Conservation (phyloP, 2,329 filamentous ascomycete genomes). For the Penicillium rolfsii region DNA sequence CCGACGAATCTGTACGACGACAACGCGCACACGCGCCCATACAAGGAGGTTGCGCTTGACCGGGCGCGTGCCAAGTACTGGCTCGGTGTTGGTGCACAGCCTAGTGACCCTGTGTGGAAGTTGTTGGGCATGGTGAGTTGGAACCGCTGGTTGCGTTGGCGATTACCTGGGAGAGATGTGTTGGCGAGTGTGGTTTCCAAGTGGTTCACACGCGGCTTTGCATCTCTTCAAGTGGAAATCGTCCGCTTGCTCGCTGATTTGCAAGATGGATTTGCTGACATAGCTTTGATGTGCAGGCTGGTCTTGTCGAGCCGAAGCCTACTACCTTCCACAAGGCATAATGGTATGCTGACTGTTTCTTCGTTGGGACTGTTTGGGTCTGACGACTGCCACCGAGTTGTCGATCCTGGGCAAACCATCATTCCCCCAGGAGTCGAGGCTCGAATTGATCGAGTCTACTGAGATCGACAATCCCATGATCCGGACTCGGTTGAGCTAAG, state of each 20-base stretch:
- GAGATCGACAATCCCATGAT: not conserved
- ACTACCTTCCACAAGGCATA: conserved; percentile 28
- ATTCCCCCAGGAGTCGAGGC: not conserved
- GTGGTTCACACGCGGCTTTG: not conserved
- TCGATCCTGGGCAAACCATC: not conserved
- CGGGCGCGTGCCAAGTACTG: conserved; percentile 83
- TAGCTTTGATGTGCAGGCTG: conserved; percentile 31
- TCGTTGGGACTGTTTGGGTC: conserved; percentile 1
- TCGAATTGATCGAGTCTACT: not conserved
- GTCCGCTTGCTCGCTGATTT: not conserved
- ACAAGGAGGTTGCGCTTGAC: conserved; percentile 93
- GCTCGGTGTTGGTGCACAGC: conserved; percentile 95
- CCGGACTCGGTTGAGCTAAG: not conserved
- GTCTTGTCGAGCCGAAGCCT: conserved; percentile 39
- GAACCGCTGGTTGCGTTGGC: not conserved
- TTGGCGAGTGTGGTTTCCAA: not conserved
- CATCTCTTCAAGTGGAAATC: not conserved
- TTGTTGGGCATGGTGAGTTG: conserved; percentile 74
- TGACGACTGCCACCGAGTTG: not conserved
- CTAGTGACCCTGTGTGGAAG: conserved; percentile 85
- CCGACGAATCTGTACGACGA: conserved; percentile 55
- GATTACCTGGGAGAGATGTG: not conserved
- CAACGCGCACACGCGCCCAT: conserved; percentile 63
- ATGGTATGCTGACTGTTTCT: conserved; percentile 1
- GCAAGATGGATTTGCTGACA: conserved; percentile 6